phyloP scores from a whole-genome alignment of 352 stramenopile genomes.

The Pythium oligandrum region DNA sequence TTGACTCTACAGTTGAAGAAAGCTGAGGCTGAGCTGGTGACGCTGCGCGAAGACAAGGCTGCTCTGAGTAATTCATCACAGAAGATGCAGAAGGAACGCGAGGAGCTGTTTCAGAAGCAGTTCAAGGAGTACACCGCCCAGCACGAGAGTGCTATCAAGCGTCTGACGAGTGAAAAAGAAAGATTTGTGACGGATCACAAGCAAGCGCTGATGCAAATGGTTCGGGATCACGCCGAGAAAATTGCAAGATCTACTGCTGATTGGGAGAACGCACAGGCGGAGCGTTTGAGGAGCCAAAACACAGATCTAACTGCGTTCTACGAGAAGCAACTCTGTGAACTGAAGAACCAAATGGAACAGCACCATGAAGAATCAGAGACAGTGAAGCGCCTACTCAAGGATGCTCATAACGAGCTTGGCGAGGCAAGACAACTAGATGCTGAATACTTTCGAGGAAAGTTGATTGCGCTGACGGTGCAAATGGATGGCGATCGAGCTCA shows the following conservation, averaged over 20 bases:
- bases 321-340: constrained; percentile 10
- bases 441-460: constrained; percentile 3
- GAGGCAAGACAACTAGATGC: constrained; percentile 2
- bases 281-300: constrained; percentile 3
- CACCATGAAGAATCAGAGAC: constrained; percentile 6
- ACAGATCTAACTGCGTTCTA: constrained; percentile 4
- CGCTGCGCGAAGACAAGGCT: constrained; percentile 25
- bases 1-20: constrained; percentile 9
- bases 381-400: background rate
- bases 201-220: constrained; percentile 6
- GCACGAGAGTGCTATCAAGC: constrained; percentile 24
- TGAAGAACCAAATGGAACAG: constrained; percentile 15
- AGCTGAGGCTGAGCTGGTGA: constrained; percentile 24
- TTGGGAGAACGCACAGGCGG: constrained; percentile 2
- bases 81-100: constrained; percentile 37
- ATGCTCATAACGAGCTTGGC: constrained; percentile 1
- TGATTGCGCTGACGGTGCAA: background rate
- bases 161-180: constrained; percentile 14
- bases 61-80: constrained; percentile 20
- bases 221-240: constrained; percentile 4
- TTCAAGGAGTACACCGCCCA: constrained; percentile 27
- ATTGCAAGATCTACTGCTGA: background rate
- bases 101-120: constrained; percentile 33
- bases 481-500: background rate
- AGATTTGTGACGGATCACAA: constrained; percentile 9